These are phyloP conservation scores for Trichoderma sp. DNA, from an alignment of 2,329 filamentous ascomycete species.

Conservation along the genomic window DNA sequence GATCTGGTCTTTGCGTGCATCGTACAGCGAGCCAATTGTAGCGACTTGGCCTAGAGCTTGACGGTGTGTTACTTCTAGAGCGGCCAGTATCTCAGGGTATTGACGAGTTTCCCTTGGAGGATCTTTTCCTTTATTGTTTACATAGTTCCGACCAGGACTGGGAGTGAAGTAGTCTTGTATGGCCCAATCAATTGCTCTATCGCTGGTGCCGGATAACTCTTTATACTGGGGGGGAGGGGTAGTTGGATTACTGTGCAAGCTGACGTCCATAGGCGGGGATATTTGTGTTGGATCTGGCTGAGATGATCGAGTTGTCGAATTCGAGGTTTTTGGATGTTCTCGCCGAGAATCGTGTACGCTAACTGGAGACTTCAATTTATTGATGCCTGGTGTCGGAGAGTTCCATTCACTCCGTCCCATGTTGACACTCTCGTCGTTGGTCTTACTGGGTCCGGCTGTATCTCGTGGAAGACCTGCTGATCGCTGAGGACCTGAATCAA, in stretches of 20 bases:
- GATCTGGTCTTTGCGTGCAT: background rate
- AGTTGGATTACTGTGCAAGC: background rate
- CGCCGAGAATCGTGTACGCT: background rate
- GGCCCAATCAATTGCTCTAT: background rate
- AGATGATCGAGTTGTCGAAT: background rate
- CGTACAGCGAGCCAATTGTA: background rate
- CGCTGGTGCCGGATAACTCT: background rate
- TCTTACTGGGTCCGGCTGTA: too few species aligned
- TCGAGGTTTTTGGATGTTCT: background rate
- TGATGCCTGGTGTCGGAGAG: background rate
- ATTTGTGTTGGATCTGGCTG: background rate
- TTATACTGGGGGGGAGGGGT: background rate
- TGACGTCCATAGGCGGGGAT: background rate
- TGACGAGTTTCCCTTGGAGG: background rate
- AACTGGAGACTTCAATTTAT: background rate
- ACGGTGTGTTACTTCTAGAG: background rate
- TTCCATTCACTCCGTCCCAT: background rate
- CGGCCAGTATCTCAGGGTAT: too few species aligned
- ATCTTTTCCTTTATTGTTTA: background rate
- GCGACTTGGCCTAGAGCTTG: background rate
- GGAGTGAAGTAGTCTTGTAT: background rate
- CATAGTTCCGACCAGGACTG: background rate
- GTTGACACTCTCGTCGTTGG: background rate
- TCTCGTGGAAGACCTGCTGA: too few species aligned
- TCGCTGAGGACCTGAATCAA: too few species aligned